Evolutionary conservation across 257 asterid genomes (phyloP).

Genomic region (Fraxinus cuspidata): DNA sequence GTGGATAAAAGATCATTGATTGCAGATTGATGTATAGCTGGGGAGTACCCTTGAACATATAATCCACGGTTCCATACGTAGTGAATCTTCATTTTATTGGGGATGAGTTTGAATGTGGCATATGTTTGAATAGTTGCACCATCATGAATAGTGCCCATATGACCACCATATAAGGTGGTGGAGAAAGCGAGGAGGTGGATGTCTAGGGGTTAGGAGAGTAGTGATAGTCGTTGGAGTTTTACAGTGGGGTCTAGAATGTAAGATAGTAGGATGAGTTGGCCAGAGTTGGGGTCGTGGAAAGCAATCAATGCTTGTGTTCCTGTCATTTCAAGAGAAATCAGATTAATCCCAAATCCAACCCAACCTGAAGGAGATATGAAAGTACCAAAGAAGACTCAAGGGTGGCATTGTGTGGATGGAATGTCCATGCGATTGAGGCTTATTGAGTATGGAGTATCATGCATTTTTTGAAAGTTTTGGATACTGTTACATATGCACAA

Average conservation of each 20-base stretch:
- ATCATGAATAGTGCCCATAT: slow-evolving; percentile 74
- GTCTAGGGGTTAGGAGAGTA: slow-evolving; percentile 85
- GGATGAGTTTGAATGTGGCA: slow-evolving; percentile 58
- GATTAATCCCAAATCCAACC: slow-evolving; percentile 96
- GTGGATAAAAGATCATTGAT: slow-evolving; percentile 65
- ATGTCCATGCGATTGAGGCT: slow-evolving; percentile 90
- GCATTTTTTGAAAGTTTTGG: slow-evolving; percentile 64
- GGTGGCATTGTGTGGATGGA: slow-evolving; percentile 71
- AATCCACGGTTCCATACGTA: slow-evolving; percentile 83
- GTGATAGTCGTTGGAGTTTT: slow-evolving; percentile 63
- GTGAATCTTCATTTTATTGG: slow-evolving; percentile 69
- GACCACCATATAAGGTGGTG: slow-evolving; percentile 75
- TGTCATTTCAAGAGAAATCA: slow-evolving; percentile 80
- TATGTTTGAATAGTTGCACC: slow-evolving; percentile 73
- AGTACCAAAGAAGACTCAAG: slow-evolving; percentile 82
- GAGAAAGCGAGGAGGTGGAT: slow-evolving; percentile 69
- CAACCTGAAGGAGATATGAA: slow-evolving; percentile 97
- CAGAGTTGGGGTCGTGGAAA: slow-evolving; percentile 68
- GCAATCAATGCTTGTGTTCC: slow-evolving; percentile 41
- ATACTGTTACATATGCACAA: slow-evolving; percentile 51
- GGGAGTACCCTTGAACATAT: slow-evolving; percentile 94
- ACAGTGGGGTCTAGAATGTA: slow-evolving; percentile 77
- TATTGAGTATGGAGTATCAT: slow-evolving; percentile 71
- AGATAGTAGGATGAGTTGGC: slow-evolving; percentile 79
- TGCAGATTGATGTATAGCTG: slow-evolving; percentile 73